A percentile compares a stretch with the other conserved stretches of the same genome.
These are phyloP conservation scores for Alternaria angustiovoidea DNA, from an alignment of 2,329 filamentous ascomycete species.

Conservation along the genomic window DNA sequence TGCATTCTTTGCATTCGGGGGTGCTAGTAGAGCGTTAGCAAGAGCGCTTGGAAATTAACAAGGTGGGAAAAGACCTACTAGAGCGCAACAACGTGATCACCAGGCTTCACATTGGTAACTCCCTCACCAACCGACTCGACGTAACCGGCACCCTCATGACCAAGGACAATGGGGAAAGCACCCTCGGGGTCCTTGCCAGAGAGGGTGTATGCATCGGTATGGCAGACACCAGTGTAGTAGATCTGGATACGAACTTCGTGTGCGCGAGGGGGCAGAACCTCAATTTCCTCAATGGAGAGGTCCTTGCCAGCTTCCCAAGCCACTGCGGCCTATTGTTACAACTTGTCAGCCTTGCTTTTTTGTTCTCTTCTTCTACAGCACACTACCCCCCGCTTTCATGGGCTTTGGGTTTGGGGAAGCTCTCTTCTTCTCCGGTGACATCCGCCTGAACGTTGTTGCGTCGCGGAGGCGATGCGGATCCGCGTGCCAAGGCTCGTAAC, in stretches of 20 bases:
- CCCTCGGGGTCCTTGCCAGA: conserved; percentile 92
- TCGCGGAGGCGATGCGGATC: conserved; percentile 35
- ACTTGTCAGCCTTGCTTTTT: conserved; percentile 22
- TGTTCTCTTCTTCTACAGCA: background rate
- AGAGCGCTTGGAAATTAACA: no score
- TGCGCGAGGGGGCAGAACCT: conserved; percentile 86
- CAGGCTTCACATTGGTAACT: conserved; percentile 91
- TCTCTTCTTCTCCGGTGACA: conserved; percentile 10
- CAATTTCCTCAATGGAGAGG: conserved; percentile 87
- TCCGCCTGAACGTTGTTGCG: conserved; percentile 13
- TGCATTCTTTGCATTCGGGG: conserved; percentile 96
- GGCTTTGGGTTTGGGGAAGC: background rate
- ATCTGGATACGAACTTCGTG: conserved; percentile 97
- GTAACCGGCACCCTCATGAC: conserved; percentile 54
- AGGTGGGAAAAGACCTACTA: conserved; percentile 40
- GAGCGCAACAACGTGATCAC: conserved; percentile 76
- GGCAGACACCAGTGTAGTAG: conserved; percentile 97
- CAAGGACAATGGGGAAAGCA: conserved; percentile 55
- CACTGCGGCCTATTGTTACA: conserved; percentile 75
- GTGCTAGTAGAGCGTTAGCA: conserved; percentile 68
- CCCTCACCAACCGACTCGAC: conserved; percentile 77
- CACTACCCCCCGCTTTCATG: background rate
- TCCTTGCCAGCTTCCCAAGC: conserved; percentile 97
- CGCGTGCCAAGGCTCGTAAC: conserved; percentile 34
- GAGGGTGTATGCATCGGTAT: conserved; percentile 75